A percentile compares a stretch with the other conserved stretches of the same genome.
phyloP scores from a whole-genome alignment of 805 yeast genomes.

The Torulaspora delbrueckii region DNA sequence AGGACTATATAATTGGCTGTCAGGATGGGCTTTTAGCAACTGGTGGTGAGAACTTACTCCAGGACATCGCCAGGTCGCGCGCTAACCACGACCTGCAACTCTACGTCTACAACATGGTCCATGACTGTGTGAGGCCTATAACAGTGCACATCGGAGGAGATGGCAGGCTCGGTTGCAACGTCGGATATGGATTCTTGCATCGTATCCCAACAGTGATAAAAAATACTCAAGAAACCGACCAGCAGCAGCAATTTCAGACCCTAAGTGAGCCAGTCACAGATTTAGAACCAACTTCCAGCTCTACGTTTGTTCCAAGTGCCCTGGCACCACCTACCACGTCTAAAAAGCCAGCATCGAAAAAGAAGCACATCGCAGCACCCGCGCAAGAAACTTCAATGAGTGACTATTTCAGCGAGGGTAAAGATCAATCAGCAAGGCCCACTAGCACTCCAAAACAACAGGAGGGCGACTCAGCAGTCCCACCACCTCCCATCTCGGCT shows the following conservation, averaged over 20 bases:
- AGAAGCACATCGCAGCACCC: constrained; percentile 15
- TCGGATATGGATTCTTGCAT: constrained; percentile 88
- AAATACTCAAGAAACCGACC: not conserved
- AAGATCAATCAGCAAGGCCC: constrained; percentile 21
- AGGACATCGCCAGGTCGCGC: constrained; percentile 57
- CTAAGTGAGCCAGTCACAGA: not conserved
- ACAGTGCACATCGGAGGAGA: constrained; percentile 76
- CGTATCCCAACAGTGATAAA: constrained; percentile 58
- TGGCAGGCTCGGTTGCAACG: constrained; percentile 88
- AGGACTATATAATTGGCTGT: constrained; percentile 85
- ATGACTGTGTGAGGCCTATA: constrained; percentile 80
- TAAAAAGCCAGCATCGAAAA: constrained; percentile 7
- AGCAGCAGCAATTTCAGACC: constrained; percentile 1
- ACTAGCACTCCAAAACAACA: constrained; percentile 9
- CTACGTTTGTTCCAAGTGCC: constrained; percentile 21
- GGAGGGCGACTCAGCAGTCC: not conserved
- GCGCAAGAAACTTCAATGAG: constrained; percentile 16
- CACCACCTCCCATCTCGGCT: constrained; percentile 6
- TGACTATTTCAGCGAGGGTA: constrained; percentile 34
- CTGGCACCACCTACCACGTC: constrained; percentile 4
- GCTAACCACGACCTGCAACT: constrained; percentile 45
- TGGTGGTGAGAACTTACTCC: constrained; percentile 80
- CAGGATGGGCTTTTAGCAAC: constrained; percentile 78
- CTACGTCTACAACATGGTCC: constrained; percentile 84
- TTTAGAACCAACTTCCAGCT: constrained; percentile 12